Percentiles rank a stretch among this genome's conserved stretches.
Conservation (phyloP, 768 basidiomycete genomes). For the Lactarius deliciosus region DNA sequence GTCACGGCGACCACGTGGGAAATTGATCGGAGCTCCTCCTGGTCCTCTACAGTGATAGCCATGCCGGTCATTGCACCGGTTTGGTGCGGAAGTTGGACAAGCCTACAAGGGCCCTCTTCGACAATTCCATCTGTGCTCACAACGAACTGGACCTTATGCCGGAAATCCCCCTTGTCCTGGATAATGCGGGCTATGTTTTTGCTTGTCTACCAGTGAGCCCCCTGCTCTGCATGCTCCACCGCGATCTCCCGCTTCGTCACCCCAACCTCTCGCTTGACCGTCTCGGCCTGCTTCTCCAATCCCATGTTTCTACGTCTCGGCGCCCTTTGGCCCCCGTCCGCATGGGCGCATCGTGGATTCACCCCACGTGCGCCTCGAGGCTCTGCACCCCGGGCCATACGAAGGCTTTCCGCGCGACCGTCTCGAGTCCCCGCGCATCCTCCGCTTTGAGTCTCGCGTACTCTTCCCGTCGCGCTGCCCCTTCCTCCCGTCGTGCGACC, state of each 20-base stretch:
- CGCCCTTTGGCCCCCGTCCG: constrained; percentile 8
- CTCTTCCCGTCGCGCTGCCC: neutral
- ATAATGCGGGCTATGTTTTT: neutral
- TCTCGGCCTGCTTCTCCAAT: constrained; percentile 17
- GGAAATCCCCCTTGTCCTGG: neutral
- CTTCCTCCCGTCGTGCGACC: constrained; percentile 11
- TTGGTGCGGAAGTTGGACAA: neutral
- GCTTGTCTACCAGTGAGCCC: constrained; percentile 9
- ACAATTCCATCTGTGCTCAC: neutral
- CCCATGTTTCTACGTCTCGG: constrained; percentile 7
- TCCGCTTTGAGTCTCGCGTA: constrained; percentile 1
- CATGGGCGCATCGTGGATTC: constrained; percentile 17
- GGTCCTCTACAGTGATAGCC: neutral
- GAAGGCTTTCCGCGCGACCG: constrained; percentile 19
- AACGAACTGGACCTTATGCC: neutral
- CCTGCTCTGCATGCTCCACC: constrained; percentile 15
- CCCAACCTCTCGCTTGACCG: constrained; percentile 9
- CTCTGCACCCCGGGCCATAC: constrained; percentile 5
- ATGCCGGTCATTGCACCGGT: neutral
- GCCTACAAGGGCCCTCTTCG: neutral
- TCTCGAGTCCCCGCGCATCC: constrained; percentile 3
- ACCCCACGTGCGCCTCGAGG: constrained; percentile 9
- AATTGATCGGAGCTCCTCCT: constrained; percentile 5
- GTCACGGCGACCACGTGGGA: neutral
- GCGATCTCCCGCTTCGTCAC: constrained; percentile 15